Base-by-base conservation (phyloP, 371 early-diverging fungal genomes). In the Fennellomyces sp. region DNA sequence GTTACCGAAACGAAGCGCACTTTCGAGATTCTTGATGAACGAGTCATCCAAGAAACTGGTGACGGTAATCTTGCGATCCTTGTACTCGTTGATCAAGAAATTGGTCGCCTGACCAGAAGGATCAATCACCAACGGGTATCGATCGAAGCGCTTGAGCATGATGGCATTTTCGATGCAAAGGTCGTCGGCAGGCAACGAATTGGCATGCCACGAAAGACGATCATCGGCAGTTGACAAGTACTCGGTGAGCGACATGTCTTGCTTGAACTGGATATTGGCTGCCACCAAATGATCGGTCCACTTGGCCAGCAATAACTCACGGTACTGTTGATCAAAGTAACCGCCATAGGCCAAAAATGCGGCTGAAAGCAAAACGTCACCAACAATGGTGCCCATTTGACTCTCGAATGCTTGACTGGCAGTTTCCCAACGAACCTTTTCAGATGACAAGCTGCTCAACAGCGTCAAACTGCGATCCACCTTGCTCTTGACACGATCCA, bases 361-460 rank as follows among this genome's bases (percentile, higher is more conserved):
- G 2, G 96, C 83, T 1, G 94, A 87, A 35, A 98, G 72, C 29
- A 99, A 68, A n/a, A 94, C 95, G 68, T 99, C 99, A 60, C 99
- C 99, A n/a, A 96, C 94, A 55, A 98, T 92, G 12, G 98, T 98
- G 10, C 90, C 92, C 97, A 98, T 97, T 76, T 98, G 97, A 15
- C 85, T 88, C 54, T 90, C 95, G 68, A 99, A 98, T 8, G 96
- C 88, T 56, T 91, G 88, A 63, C 95, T 94, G 23, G 96, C 91
- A 19, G 76, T 68, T 64, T 91, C 91, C 99, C 99, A 99, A 64
- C 99, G 92, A 33, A 82, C 87, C 61, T 90, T 92, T 81, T 99
- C 99, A 19, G 96, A 93, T 3, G 91, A 88, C 39, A 99, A 85
- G 29, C 94, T 94, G 64, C 85, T 86, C n/a, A 99, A 85, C 61